Evolutionary conservation across 1,139 yeast genomes (phyloP).

Genomic region (Trichomonascaceae sp.): DNA sequence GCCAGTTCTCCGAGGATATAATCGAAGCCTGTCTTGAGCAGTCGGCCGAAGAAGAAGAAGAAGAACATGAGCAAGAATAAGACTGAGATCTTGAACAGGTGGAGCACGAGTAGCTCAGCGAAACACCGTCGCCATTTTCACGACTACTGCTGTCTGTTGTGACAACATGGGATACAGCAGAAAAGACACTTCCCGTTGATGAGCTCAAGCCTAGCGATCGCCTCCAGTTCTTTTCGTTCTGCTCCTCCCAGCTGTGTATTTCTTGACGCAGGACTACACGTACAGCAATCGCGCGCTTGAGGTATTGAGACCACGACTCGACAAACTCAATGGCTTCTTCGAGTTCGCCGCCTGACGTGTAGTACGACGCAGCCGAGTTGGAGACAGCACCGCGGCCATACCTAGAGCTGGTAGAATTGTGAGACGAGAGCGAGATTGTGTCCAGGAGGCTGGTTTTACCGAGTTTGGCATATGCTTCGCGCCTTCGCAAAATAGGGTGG

Average conservation of each 20-base stretch:
- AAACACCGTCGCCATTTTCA: no score
- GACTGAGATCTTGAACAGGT: no score
- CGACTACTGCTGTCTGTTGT: no score
- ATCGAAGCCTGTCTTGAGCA: background rate
- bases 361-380: background rate
- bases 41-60: background rate
- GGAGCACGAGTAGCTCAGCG: no score
- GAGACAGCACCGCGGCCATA: background rate
- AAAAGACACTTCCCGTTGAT: no score
- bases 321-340: conserved; percentile 23
- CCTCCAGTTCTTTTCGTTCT: conserved; percentile 14
- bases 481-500: background rate
- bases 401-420: background rate
- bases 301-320: conserved; percentile 23
- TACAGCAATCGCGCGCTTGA: conserved; percentile 24
- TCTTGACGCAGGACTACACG: conserved; percentile 21
- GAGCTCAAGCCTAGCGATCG: conserved; percentile 1
- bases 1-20: background rate
- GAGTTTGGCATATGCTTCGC: background rate
- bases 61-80: no score
- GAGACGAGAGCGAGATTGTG: background rate
- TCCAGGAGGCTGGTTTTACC: no score
- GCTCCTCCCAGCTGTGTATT: conserved; percentile 14
- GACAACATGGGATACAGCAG: no score
- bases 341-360: conserved; percentile 6